phyloP scores from a whole-genome alignment of 495 filamentous ascomycete genomes.

The Penicillium cataractarum region DNA sequence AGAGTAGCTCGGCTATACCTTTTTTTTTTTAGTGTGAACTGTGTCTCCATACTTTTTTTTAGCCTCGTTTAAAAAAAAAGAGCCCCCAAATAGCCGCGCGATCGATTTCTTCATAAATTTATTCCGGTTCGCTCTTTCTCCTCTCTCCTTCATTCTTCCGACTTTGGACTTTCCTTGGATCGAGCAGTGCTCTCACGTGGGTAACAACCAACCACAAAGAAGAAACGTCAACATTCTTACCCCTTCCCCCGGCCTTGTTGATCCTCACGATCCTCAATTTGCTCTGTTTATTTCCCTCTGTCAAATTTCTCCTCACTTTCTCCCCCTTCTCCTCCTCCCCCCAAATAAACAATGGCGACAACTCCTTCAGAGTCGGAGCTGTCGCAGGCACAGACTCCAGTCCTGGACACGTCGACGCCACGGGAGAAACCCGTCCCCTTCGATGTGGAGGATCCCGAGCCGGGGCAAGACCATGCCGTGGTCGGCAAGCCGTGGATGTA shows the following conservation, averaged over 20 bases:
- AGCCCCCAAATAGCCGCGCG: not conserved
- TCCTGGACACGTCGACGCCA: not conserved
- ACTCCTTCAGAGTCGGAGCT: constrained; percentile 19
- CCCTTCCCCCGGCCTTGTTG: not conserved
- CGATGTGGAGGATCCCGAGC: constrained; percentile 31
- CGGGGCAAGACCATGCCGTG: constrained; percentile 29
- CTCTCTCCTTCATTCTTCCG: constrained; percentile 13
- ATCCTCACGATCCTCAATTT: not conserved
- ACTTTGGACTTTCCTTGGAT: constrained; percentile 14
- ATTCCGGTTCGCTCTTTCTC: constrained; percentile 7
- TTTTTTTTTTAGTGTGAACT: not conserved
- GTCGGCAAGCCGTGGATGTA: constrained; percentile 66
- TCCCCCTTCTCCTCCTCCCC: not conserved
- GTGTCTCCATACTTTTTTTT: constrained; percentile 4
- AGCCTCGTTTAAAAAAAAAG: not conserved
- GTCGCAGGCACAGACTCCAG: constrained; percentile 3
- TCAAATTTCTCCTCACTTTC: not conserved
- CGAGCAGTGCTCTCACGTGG: constrained; percentile 12
- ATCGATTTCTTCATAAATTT: constrained; percentile 4
- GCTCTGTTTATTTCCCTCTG: not conserved
- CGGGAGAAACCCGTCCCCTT: constrained; percentile 13
- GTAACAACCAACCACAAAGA: not conserved
- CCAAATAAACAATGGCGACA: constrained; percentile 15
- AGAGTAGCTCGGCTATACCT: constrained; percentile 23
- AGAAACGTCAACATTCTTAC: not conserved